A percentile compares a stretch with the other conserved stretches of the same genome.
phyloP scores from a whole-genome alignment of 768 basidiomycete species.

The Boletus reticuloceps region DNA sequence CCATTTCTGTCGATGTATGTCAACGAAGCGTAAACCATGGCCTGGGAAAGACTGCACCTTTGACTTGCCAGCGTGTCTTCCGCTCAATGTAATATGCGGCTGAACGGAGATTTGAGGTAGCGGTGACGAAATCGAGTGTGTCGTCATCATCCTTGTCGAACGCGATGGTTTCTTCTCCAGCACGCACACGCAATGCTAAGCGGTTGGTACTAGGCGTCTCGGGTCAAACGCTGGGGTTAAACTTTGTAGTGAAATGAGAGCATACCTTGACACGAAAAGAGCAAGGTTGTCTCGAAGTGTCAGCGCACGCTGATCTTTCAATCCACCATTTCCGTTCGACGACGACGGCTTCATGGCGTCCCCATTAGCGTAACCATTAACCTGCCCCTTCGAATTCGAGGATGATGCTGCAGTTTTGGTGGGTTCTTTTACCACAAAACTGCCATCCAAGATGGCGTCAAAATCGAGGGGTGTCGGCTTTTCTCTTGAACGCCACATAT shows the following conservation, averaged over 20 bases:
- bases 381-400: no score
- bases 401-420: no score
- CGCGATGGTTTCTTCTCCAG: slow-evolving; percentile 68
- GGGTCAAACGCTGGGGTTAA: slow-evolving; percentile 4
- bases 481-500: no score
- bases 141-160: slow-evolving; percentile 99
- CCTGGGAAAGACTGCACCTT: slow-evolving; percentile 52
- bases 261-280: no score
- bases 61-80: slow-evolving; percentile 96
- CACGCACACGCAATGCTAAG: slow-evolving; percentile 63
- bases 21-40: neutral
- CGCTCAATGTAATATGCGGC: slow-evolving; percentile 84
- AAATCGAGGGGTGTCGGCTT: no score
- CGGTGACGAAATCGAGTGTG: slow-evolving; percentile 94
- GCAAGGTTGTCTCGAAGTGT: no score
- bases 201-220: slow-evolving; percentile 62
- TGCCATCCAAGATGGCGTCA: no score
- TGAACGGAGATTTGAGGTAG: slow-evolving; percentile 89
- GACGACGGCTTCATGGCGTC: no score
- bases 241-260: neutral
- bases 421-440: no score
- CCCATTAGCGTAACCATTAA: no score
- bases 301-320: no score
- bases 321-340: no score
- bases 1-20: slow-evolving; percentile 70